phyloP scores from a whole-genome alignment of 208 protist genomes.

The Balamuthia mandrillaris region DNA sequence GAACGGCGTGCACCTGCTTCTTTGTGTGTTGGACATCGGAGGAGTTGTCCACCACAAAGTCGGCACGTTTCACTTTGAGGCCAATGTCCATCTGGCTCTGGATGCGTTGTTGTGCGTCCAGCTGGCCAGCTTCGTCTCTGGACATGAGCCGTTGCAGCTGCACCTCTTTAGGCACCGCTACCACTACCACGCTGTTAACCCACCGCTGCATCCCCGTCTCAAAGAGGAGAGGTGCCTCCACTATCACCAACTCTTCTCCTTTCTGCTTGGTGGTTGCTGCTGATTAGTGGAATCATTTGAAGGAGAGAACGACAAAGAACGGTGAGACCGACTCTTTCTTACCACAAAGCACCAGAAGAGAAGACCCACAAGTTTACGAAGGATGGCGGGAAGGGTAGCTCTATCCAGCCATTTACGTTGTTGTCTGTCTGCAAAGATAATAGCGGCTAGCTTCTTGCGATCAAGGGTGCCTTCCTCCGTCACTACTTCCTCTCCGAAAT shows the following conservation, averaged over 20 bases:
- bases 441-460: neutral
- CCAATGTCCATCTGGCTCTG: slow-evolving; percentile 27
- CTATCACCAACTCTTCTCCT: neutral
- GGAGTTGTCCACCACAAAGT: too few species aligned
- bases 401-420: neutral
- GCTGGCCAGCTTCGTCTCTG: neutral
- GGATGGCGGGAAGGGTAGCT: neutral
- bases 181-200: neutral
- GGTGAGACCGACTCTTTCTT: too few species aligned
- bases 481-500: neutral
- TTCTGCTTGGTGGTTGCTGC: too few species aligned
- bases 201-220: neutral
- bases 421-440: neutral
- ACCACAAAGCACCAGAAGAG: neutral
- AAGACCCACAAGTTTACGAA: neutral
- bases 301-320: too few species aligned
- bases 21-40: too few species aligned
- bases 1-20: too few species aligned
- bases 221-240: slow-evolving; percentile 10
- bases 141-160: neutral
- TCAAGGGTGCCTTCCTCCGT: neutral
- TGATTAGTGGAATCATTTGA: too few species aligned
- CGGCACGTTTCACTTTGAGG: too few species aligned
- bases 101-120: neutral
- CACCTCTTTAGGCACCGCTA: slow-evolving; percentile 1